Evolutionary conservation across 441 rosid species (phyloP), one percentile per base, ranked within the genome.

Genomic region (Lepidium campestre): DNA sequence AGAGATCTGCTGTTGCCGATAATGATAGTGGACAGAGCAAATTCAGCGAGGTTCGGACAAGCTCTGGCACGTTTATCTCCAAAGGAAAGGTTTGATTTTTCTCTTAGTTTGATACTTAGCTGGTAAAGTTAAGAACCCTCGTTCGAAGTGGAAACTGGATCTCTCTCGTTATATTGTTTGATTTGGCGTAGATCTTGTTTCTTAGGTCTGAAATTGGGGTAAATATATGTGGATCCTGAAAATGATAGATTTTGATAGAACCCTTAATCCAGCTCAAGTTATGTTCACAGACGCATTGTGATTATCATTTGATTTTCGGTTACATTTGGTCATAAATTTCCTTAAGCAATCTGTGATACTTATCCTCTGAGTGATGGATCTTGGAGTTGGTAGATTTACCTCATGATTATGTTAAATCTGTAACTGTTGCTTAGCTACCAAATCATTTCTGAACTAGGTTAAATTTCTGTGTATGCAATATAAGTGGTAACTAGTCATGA

Each of bases 1-100:
- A 87, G 86, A 88, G 96, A 83, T 93, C 98, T 22, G 90, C 98
- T 3, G 98, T 93, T 36, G 98, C 98, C 13, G 96, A 88, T 82
- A 87, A 90, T 71, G 15, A 73, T 50, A 90, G 86, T 61, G 98
- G 98, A 22, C 73, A 86, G 81, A 85, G 95, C 76, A 81, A 82
- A 78, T 83, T 87, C 22, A 90, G 95, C 46, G 87, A 93, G 56
- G 98, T 93, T 68, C 72, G 97, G 19, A 93, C 98, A 5, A 93
- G 98, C 79, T 93, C 98, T 10, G 97, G 97, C 54, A 93, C 86
- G 85, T 93, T 93, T 73, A 90, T 93, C 74, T 20, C 87, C 25
- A 90, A 93, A 80, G 93, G 60, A 65, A 88, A 90, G 94, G 98
- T 93, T 42, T 46, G 63, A 57, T 22, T 34, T 36, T 19, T 13